These are phyloP conservation scores for Stephanodiscus minutulus DNA, from an alignment of 108 stramenopile species.

Conservation along the genomic window DNA sequence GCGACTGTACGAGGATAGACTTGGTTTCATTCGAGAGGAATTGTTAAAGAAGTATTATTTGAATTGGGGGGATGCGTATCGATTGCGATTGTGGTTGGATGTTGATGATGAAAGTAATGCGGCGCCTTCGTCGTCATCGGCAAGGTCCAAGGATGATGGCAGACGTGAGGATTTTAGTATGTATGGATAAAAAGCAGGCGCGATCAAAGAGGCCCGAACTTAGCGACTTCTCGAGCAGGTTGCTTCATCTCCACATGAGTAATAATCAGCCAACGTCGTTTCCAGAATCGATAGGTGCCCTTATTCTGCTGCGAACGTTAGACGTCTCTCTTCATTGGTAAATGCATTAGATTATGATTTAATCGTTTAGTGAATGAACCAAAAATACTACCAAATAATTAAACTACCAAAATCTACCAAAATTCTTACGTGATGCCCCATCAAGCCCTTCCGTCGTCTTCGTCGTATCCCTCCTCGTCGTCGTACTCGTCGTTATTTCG, in stretches of 20 bases:
- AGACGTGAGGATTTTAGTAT: too few species aligned
- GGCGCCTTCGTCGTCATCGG: neutral
- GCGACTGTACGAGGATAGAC: slow-evolving; percentile 74
- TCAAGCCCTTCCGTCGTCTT: too few species aligned
- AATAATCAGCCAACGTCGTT: slow-evolving; percentile 24
- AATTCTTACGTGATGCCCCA: too few species aligned
- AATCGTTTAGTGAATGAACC: too few species aligned
- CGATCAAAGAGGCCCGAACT: too few species aligned
- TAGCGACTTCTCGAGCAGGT: slow-evolving; percentile 7
- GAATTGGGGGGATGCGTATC: slow-evolving; percentile 88
- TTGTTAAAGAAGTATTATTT: slow-evolving; percentile 84
- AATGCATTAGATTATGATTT: slow-evolving; percentile 41
- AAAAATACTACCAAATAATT: too few species aligned
- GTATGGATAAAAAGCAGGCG: too few species aligned
- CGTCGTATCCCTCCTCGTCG: too few species aligned
- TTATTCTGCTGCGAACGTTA: slow-evolving; percentile 30
- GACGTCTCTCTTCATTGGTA: slow-evolving; percentile 38
- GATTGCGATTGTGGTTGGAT: slow-evolving; percentile 79
- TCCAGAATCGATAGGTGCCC: slow-evolving; percentile 28
- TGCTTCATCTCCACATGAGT: slow-evolving; percentile 27
- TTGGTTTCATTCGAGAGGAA: slow-evolving; percentile 88
- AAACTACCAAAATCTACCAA: too few species aligned
- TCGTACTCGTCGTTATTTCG: too few species aligned
- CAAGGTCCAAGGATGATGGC: too few species aligned
- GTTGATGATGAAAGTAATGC: neutral